Percentiles rank a stretch among this genome's conserved stretches.
Evolutionary conservation across 768 basidiomycete genomes (phyloP).

Genomic region (Mycena kentingensis): DNA sequence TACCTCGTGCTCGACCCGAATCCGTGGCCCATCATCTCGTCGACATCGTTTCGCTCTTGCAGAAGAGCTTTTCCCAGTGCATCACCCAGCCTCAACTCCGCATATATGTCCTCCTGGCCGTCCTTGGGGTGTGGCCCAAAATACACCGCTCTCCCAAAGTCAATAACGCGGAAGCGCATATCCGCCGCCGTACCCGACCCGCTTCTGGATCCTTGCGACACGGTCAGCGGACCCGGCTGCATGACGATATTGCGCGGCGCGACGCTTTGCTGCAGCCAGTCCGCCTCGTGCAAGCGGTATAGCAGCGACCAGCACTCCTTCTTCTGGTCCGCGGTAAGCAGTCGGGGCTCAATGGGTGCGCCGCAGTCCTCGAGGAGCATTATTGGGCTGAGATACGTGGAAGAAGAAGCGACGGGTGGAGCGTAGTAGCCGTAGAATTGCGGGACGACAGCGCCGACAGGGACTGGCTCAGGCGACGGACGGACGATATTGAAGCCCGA

Average conservation of each 20-base stretch:
- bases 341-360: slow-evolving; percentile 23
- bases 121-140: slow-evolving; percentile 5
- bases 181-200: slow-evolving; percentile 17
- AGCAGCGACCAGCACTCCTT: slow-evolving; percentile 45
- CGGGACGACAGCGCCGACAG: slow-evolving; percentile 54
- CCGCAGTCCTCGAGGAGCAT: slow-evolving; percentile 49
- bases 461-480: slow-evolving; percentile 46
- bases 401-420: slow-evolving; percentile 20
- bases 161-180: slow-evolving; percentile 42
- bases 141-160: slow-evolving; percentile 39
- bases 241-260: slow-evolving; percentile 40
- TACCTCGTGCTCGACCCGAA: too few species aligned
- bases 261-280: slow-evolving; percentile 41
- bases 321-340: slow-evolving; percentile 41
- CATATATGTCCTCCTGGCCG: neutral
- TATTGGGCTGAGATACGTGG: slow-evolving; percentile 42
- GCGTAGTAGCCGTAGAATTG: slow-evolving; percentile 67
- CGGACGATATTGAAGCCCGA: slow-evolving; percentile 47
- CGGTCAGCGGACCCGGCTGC: slow-evolving; percentile 36
- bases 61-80: neutral
- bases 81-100: neutral
- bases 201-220: slow-evolving; percentile 14
- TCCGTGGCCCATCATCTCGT: slow-evolving; percentile 1
- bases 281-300: slow-evolving; percentile 37
- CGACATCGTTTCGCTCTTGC: neutral